Evolutionary conservation across 2,329 filamentous ascomycete species (phyloP), one percentile per base, ranked within the genome.

Genomic region (Beauveria scarabaeidicola): DNA sequence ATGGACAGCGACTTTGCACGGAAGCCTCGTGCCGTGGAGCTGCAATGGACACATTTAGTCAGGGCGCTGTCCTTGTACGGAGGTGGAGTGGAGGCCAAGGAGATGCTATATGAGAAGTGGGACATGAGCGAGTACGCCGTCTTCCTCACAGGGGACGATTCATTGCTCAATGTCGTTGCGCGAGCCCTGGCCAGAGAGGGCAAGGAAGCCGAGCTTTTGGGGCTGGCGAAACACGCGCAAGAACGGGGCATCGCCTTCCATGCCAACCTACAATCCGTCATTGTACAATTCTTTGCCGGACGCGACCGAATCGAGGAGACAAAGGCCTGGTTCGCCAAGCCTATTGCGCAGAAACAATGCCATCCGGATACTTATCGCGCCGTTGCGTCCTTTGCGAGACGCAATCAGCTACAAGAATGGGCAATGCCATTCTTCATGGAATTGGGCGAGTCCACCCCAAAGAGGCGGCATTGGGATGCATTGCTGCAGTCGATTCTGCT

Each of bases 401-500:
- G 82, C 23, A 85, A 83, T 57, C 73, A 80, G 25, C 77, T 88
- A 57, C 67, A 81, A 48, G 77, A 82, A 0, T 90, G 87, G 83
- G 85, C 84, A 1, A 78, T 81, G 57, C 69, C 75, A 1, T 74
- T 88, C 11, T 84, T 91, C 61, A 75, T 78, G 59, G 64, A 76
- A 21, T 72, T 84, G 9, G 76, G 80, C 47, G 75, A 80, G 55
- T 72, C 68, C 48, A 74, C 70, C 56, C 78, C 75, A 5, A 69
- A 68, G 46, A 84, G 87, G 63, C 72, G 78, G 36, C 80, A 81
- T 23, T 91, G 89, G 85, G 87, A 94, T 67, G 79, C 86, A 13
- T 77, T 90, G 13, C 81, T 94, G 47, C 83, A 90, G 85, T 87
- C 90, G 32, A 85, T 89, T 13, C 80, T 87, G 8, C 82, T 85